A percentile compares a stretch with the other conserved stretches of the same genome.
Conservation (phyloP, 2,329 filamentous ascomycete genomes). For the Scedosporium apiospermum region DNA sequence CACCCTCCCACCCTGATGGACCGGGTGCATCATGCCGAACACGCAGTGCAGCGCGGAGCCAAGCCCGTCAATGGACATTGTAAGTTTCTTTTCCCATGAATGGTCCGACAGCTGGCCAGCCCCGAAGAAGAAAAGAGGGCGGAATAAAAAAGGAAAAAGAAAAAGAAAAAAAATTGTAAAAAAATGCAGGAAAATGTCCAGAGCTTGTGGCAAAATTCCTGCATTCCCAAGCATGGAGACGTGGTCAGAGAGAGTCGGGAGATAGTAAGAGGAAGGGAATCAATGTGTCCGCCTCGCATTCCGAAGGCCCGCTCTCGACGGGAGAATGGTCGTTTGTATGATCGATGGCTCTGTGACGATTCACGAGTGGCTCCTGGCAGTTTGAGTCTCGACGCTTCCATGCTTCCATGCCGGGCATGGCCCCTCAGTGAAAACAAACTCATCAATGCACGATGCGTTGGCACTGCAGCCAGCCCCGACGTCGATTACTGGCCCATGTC, state of each 20-base stretch:
- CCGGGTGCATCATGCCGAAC: background rate
- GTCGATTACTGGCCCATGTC: background rate
- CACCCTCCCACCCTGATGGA: background rate
- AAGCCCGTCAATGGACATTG: background rate
- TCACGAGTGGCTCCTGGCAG: too few species aligned
- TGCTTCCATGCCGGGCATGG: background rate
- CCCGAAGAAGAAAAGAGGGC: background rate
- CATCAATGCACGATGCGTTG: constrained; percentile 6
- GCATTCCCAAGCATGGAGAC: too few species aligned
- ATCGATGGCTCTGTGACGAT: too few species aligned
- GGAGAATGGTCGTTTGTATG: too few species aligned
- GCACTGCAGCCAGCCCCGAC: constrained; percentile 2
- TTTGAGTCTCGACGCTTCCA: background rate
- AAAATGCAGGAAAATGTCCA: too few species aligned
- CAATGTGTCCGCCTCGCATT: too few species aligned
- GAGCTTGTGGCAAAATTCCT: too few species aligned
- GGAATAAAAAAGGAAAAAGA: too few species aligned
- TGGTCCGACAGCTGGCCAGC: background rate
- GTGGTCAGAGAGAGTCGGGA: too few species aligned
- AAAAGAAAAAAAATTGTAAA: too few species aligned
- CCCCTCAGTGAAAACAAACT: background rate
- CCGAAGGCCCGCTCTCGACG: too few species aligned
- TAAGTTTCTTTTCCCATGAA: background rate
- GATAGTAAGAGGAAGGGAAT: too few species aligned
- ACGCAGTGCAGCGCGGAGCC: background rate